Evolutionary conservation across 305 asterid genomes (phyloP).

Genomic region (Fraxinus platypoda): DNA sequence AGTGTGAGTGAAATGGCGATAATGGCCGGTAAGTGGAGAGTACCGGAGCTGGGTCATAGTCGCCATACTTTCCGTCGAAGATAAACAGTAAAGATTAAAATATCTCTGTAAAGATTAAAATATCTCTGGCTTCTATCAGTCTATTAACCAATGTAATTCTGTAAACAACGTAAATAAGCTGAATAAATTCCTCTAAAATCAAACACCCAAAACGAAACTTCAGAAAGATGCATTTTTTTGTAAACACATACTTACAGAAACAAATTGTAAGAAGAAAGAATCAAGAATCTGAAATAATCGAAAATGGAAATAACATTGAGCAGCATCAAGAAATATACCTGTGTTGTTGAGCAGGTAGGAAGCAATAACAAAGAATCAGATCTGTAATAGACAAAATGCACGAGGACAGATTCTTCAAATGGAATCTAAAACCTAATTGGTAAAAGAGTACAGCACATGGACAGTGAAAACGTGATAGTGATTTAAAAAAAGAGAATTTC

Average conservation of each 20-base stretch:
- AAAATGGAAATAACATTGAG: too few species aligned
- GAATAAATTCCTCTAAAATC: background rate
- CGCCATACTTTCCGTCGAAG: constrained; percentile 27
- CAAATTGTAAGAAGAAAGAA: too few species aligned
- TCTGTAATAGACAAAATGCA: background rate
- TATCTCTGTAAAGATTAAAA: background rate
- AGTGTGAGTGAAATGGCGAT: constrained; percentile 13
- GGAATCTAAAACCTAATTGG: background rate
- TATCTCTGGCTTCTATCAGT: background rate
- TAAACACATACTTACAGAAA: too few species aligned
- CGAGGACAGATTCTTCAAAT: background rate
- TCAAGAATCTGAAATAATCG: too few species aligned
- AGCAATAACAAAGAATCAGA: too few species aligned
- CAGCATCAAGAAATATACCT: too few species aligned
- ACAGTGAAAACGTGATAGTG: too few species aligned
- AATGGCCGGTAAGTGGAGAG: constrained; percentile 37
- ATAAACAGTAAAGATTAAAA: background rate
- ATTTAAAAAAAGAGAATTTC: too few species aligned
- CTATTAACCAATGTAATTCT: background rate
- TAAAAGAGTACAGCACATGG: too few species aligned
- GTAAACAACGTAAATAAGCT: background rate
- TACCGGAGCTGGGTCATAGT: constrained; percentile 53
- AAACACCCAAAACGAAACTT: too few species aligned
- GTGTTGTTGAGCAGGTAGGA: too few species aligned
- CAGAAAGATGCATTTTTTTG: too few species aligned